Base-by-base conservation (phyloP, 2,329 filamentous ascomycete species). In the Aspergillus ruber region DNA sequence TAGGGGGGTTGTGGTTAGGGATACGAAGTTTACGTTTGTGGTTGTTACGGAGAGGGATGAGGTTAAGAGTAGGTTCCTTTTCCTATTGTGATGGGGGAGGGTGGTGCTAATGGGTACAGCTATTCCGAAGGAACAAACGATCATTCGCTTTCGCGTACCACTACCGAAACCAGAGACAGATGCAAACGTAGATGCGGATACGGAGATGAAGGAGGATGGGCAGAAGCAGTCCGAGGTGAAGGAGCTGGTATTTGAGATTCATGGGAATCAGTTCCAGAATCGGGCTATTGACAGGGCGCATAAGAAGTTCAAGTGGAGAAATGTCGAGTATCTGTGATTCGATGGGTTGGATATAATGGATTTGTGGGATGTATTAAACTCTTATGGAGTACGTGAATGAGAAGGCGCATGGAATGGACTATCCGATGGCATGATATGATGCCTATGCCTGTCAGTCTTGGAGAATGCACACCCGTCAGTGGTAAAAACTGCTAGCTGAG, bases 291-390 rank as follows among this genome's bases (percentile, higher is more conserved):
- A 97, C 64, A 76, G 93, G 18, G 88, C 90, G 43, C 95, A 86
- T 59, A 89, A 83, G 71, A 97, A 95, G 72, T 95, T 95, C 70
- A 95, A 93, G 70, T 77, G 81, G 63, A 90, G 91, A 64, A 89
- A 88, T 60, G 74, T 90, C 53, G 78, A 83, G 43, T 83, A 87
- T 54, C 67, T 95, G 3, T 35, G 9, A 6, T 15, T 45, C 3
- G 17, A 45, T 43, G n/a, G 17, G 9, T 7, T 15, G 21, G 15
- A 17, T 13, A 2, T 40, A 12, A 10, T 17, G 15, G 33, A 18
- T 13, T 4, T 41, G n/a, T 15, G 13, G 17, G 33, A 33, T 45
- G 15, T 39, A 21, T 21, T 6, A 6, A 21, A 21, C 5, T 21
- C n/a, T 5, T 21, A 6, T 6, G 21, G 21, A 6, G 21, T 21